These are phyloP conservation scores for Piromyces finnis DNA, from an alignment of 192 early-diverging fungal genomes.

Conservation along the genomic window DNA sequence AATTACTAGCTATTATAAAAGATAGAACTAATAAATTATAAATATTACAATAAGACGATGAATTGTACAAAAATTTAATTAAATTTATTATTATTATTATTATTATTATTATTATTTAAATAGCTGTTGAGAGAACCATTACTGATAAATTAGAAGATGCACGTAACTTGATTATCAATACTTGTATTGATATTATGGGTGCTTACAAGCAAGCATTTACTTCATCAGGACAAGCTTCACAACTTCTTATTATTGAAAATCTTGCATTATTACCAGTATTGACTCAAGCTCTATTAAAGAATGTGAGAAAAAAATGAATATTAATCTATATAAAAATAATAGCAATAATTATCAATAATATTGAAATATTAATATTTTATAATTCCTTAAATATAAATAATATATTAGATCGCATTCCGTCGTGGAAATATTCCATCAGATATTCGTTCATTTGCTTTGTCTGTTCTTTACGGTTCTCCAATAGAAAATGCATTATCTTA, in stretches of 20 bases:
- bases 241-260: constrained; percentile 68
- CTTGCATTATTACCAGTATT: constrained; percentile 72
- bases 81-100: too few species aligned
- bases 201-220: constrained; percentile 74
- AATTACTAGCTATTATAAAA: too few species aligned
- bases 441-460: constrained; percentile 11
- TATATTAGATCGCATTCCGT: constrained; percentile 18
- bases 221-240: constrained; percentile 51
- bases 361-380: background rate
- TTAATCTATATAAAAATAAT: background rate
- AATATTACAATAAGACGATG: too few species aligned
- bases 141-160: constrained; percentile 82
- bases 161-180: constrained; percentile 75
- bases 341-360: background rate
- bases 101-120: background rate
- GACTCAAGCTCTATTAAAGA: constrained; percentile 64
- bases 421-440: constrained; percentile 5
- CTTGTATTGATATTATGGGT: constrained; percentile 68
- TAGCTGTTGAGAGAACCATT: constrained; percentile 71
- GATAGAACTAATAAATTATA: too few species aligned
- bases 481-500: background rate
- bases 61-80: too few species aligned
- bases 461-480: constrained; percentile 34
- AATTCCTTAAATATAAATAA: constrained; percentile 1
- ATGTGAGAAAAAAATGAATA: constrained; percentile 27